These are phyloP conservation scores for Bipolaris victoriae DNA, from an alignment of 2,329 filamentous ascomycete genomes.

Conservation along the genomic window DNA sequence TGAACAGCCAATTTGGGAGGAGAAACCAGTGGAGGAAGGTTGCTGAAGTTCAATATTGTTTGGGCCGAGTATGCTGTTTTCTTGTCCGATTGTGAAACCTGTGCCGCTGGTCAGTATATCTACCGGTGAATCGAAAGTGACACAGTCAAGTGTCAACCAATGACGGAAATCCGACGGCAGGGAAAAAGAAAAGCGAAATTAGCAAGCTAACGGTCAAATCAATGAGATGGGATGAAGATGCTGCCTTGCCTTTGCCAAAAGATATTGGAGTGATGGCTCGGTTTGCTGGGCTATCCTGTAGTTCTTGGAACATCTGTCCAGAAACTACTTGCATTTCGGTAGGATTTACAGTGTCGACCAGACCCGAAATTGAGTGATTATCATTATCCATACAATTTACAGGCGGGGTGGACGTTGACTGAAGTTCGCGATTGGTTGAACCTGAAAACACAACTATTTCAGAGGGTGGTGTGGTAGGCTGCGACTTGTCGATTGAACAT, in stretches of 20 bases:
- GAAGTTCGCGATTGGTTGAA: neutral
- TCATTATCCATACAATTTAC: neutral
- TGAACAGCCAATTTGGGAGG: neutral
- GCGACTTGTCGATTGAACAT: neutral
- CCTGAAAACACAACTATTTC: neutral
- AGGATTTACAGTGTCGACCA: neutral
- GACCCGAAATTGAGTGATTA: neutral
- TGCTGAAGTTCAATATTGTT: neutral
- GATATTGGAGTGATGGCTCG: neutral
- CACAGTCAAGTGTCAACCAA: neutral
- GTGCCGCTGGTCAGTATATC: neutral
- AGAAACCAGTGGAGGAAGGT: neutral
- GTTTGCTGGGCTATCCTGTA: neutral
- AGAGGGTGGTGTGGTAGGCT: neutral
- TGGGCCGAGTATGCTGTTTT: neutral
- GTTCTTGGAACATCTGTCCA: neutral
- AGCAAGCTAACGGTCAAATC: neutral
- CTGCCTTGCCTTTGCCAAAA: neutral
- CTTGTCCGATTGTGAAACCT: neutral
- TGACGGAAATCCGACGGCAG: neutral
- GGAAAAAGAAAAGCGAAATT: neutral
- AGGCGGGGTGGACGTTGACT: neutral
- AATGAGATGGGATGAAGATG: neutral
- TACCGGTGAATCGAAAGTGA: neutral
- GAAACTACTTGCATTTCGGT: neutral